phyloP scores from a whole-genome alignment of 768 basidiomycete genomes.

The Trametes elegans region DNA sequence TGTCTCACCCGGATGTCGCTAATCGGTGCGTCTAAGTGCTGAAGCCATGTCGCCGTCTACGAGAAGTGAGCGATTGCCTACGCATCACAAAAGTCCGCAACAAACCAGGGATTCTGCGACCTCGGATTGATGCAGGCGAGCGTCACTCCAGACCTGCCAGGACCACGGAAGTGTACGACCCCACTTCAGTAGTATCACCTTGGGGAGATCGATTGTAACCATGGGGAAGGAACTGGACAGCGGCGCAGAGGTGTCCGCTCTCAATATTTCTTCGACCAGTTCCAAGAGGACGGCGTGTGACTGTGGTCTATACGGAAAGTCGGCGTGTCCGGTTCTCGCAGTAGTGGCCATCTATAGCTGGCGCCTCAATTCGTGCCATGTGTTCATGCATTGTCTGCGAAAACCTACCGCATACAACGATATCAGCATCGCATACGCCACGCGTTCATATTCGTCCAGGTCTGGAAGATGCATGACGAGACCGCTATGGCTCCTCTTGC shows the following conservation, averaged over 20 bases:
- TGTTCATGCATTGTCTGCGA: too few relatives aligned
- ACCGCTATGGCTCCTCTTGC: slow-evolving; percentile 1
- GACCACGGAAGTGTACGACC: slow-evolving; percentile 57
- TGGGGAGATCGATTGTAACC: slow-evolving; percentile 39
- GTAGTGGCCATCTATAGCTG: slow-evolving; percentile 3
- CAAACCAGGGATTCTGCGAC: slow-evolving; percentile 35
- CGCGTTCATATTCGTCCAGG: slow-evolving; percentile 25
- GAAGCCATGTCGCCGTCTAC: slow-evolving; percentile 56
- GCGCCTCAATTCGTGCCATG: too few relatives aligned
- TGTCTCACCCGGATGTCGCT: neutral
- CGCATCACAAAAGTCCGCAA: neutral
- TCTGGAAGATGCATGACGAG: neutral
- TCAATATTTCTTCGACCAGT: slow-evolving; percentile 42
- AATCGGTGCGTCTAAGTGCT: slow-evolving; percentile 32
- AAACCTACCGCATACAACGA: slow-evolving; percentile 36
- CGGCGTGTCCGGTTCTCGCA: neutral
- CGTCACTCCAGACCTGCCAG: slow-evolving; percentile 64
- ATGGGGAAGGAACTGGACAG: slow-evolving; percentile 16
- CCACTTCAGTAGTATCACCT: slow-evolving; percentile 57
- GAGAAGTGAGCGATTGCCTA: neutral
- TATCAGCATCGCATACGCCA: slow-evolving; percentile 35
- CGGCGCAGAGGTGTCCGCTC: slow-evolving; percentile 22
- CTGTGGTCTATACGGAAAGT: slow-evolving; percentile 43
- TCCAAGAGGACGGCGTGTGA: slow-evolving; percentile 43
- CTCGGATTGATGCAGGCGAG: slow-evolving; percentile 47